Evolutionary conservation across 1,139 yeast genomes (phyloP), one percentile per base, ranked within the genome.

Genomic region (Pichia sp.): DNA sequence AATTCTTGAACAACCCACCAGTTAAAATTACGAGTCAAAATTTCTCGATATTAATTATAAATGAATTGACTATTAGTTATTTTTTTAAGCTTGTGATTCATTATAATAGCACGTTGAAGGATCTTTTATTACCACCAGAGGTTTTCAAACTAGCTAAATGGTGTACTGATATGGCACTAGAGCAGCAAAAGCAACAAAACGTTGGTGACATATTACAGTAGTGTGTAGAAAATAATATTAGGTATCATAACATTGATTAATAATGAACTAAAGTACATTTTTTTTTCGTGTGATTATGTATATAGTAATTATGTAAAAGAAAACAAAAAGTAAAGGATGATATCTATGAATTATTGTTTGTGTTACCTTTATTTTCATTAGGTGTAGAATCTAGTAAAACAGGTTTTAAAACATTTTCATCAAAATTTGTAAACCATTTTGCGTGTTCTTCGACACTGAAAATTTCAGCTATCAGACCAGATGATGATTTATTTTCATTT

Each of bases 381-480:
- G 59, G 60, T 23, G 53, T 34, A 34, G 65, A 70, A 54, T 91
- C 98, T 48, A 91, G 71, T 44, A 91, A 71, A 0, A 91, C 97
- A 0, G 99, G 99, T 60, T 91, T 93, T 52, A 91, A 71, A n/a
- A 91, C 93, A 58, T 86, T 84, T 53, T 91, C 96, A 59, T 91
- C 99, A 59, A 91, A 85, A 53, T 79, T 82, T 21, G 86, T 80
- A 61, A 91, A 91, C 96, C 99, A 91, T 55, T 77, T 79, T 11
- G 93, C 84, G 47, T 81, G 85, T 47, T 81, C 86, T 52, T 83
- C 93, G 6, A 84, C 77, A 48, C 75, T 72, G 31, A 74, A 57
- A 18, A 72, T 55, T 31, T 46, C 56, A 38, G 35, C 33, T 12
- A 43, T 24, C 9, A 36, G 17, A 33, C 43, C 42, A 5, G 42